Evolutionary conservation across 768 basidiomycete genomes (phyloP).

Genomic region (Rhizopogon rudus): DNA sequence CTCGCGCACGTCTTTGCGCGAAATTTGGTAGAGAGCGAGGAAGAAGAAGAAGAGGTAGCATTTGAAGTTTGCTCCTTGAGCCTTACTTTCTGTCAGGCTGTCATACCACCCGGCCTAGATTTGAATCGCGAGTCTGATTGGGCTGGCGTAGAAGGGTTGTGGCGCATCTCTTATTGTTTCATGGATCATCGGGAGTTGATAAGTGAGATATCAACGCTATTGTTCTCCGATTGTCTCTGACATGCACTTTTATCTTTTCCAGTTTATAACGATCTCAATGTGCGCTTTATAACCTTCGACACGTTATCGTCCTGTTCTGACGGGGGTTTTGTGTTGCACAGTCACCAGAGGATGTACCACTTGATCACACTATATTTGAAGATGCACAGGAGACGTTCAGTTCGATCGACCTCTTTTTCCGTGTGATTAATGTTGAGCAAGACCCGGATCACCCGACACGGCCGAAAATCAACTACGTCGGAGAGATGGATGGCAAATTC

Average conservation of each 20-base stretch:
- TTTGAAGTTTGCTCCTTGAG: conserved; percentile 38
- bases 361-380: conserved; percentile 47
- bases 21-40: conserved; percentile 40
- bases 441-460: conserved; percentile 46
- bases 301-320: not conserved
- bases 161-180: conserved; percentile 64
- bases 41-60: conserved; percentile 24
- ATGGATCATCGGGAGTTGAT: conserved; percentile 64
- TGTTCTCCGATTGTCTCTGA: not conserved
- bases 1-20: conserved; percentile 53
- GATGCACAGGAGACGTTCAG: conserved; percentile 48
- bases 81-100: conserved; percentile 48
- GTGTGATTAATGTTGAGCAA: conserved; percentile 32
- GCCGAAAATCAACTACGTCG: conserved; percentile 51
- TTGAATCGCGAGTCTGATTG: conserved; percentile 26
- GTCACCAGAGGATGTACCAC: conserved; percentile 24
- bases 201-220: conserved; percentile 34
- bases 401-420: conserved; percentile 41
- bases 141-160: conserved; percentile 46
- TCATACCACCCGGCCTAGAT: conserved; percentile 35
- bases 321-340: conserved; percentile 7
- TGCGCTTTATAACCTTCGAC: conserved; percentile 8
- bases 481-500: conserved; percentile 44
- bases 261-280: conserved; percentile 47
- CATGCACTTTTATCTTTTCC: conserved; percentile 1